phyloP scores from a whole-genome alignment of 345 rosid species.

The Populus ilicifolia region DNA sequence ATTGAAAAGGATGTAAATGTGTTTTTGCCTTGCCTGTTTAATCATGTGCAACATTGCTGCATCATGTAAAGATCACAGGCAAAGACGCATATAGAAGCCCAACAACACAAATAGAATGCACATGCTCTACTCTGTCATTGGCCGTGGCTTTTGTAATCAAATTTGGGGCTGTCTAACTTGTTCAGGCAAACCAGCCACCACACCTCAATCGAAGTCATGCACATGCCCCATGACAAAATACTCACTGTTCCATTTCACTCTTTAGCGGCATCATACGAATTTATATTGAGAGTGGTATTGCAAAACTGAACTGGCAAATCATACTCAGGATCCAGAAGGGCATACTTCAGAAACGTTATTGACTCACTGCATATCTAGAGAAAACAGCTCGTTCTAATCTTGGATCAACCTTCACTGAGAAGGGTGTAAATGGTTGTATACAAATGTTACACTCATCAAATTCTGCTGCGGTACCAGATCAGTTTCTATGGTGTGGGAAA shows the following conservation, averaged over 20 bases:
- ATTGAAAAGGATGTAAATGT: neutral
- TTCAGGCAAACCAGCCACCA: neutral
- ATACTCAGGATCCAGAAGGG: conserved; percentile 74
- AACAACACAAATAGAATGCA: neutral
- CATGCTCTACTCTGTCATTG: neutral
- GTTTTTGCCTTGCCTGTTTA: neutral
- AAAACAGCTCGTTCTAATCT: conserved; percentile 64
- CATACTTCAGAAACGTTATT: conserved; percentile 85
- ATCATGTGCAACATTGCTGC: neutral
- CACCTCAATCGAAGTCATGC: conserved; percentile 22
- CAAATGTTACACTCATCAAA: conserved; percentile 92
- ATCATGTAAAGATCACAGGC: neutral
- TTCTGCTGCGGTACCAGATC: conserved; percentile 41
- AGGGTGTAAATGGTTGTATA: conserved; percentile 72
- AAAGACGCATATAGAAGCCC: neutral
- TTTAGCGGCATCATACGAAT: conserved; percentile 65
- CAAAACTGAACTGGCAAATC: conserved; percentile 84
- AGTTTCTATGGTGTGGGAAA: neutral
- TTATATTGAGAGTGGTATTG: conserved; percentile 63
- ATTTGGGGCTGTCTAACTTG: neutral
- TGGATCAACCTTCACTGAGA: conserved; percentile 80
- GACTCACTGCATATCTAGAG: conserved; percentile 82
- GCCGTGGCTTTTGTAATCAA: neutral
- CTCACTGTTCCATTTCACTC: conserved; percentile 71
- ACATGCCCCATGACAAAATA: conserved; percentile 80